phyloP scores from a whole-genome alignment of 202 grass and related monocot genomes.

The Setaria viridis region DNA sequence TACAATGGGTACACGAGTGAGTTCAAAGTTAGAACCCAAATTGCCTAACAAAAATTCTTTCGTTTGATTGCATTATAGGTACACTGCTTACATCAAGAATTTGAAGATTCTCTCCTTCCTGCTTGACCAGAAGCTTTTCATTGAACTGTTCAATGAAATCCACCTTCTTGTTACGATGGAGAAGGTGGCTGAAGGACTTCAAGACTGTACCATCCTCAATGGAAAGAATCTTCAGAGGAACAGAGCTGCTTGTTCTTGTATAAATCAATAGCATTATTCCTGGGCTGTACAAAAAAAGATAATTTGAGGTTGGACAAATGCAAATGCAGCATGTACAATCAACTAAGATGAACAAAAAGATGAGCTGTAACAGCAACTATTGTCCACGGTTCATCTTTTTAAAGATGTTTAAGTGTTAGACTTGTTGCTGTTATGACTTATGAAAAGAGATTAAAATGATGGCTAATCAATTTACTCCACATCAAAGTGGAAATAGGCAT shows the following conservation, averaged over 20 bases:
- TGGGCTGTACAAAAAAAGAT: conserved; percentile 56
- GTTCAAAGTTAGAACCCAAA: conserved; percentile 33
- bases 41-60: background rate
- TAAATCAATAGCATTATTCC: conserved; percentile 99
- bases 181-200: conserved; percentile 91
- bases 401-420: background rate
- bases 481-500: background rate
- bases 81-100: conserved; percentile 83
- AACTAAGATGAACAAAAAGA: background rate
- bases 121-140: conserved; percentile 95
- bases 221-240: conserved; percentile 89
- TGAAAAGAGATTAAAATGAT: conserved; percentile 1
- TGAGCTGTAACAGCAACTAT: background rate
- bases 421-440: background rate
- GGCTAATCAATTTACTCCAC: conserved; percentile 6
- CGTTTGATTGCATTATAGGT: background rate
- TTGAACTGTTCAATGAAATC: conserved; percentile 99
- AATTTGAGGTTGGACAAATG: conserved; percentile 35
- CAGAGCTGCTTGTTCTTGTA: conserved; percentile 69
- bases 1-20: conserved; percentile 24
- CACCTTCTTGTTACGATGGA: conserved; percentile 93
- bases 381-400: background rate
- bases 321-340: background rate
- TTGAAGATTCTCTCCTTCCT: conserved; percentile 95
- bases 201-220: conserved; percentile 93